Evolutionary conservation across 495 filamentous ascomycete genomes (phyloP).

Genomic region (Cladorrhinum samala): DNA sequence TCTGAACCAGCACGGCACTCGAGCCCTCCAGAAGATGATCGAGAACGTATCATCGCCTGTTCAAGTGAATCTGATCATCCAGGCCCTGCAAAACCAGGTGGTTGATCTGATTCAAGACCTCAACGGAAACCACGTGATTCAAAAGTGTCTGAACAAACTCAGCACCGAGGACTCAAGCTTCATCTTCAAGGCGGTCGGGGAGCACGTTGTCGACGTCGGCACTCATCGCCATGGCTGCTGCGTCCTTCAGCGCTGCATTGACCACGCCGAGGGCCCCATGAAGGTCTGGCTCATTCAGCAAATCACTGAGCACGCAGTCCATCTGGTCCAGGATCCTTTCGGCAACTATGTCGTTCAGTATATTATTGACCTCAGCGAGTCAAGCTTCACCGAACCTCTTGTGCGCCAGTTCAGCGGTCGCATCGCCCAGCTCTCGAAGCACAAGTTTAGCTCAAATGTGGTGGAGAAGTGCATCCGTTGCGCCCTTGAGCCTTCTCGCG

Average conservation of each 20-base stretch:
- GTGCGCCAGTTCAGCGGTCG: slow-evolving; percentile 69
- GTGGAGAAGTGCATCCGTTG: slow-evolving; percentile 95
- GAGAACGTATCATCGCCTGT: slow-evolving; percentile 80
- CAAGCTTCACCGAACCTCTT: slow-evolving; percentile 75
- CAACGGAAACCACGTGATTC: slow-evolving; percentile 97
- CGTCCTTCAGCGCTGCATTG: slow-evolving; percentile 95
- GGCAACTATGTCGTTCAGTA: slow-evolving; percentile 99
- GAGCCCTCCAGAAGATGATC: slow-evolving; percentile 98
- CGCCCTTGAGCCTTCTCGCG: slow-evolving; percentile 59
- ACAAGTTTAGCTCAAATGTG: slow-evolving; percentile 99
- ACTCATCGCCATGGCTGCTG: slow-evolving; percentile 98
- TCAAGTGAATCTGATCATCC: slow-evolving; percentile 73
- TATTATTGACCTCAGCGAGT: slow-evolving; percentile 85
- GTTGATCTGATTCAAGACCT: slow-evolving; percentile 92
- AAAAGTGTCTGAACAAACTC: slow-evolving; percentile 96
- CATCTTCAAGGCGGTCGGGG: slow-evolving; percentile 90
- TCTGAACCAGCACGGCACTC: slow-evolving; percentile 91
- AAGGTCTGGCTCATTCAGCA: slow-evolving; percentile 77
- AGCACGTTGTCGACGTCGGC: slow-evolving; percentile 79
- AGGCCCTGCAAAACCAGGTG: slow-evolving; percentile 68
- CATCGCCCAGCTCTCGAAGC: slow-evolving; percentile 74
- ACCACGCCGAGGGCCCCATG: slow-evolving; percentile 86
- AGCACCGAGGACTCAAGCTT: slow-evolving; percentile 77
- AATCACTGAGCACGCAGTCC: slow-evolving; percentile 75
- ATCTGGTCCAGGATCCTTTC: slow-evolving; percentile 90